Evolutionary conservation across 75 land plant genomes (phyloP), one percentile per base, ranked within the genome.

Genomic region (Selaginella moellendorffii): DNA sequence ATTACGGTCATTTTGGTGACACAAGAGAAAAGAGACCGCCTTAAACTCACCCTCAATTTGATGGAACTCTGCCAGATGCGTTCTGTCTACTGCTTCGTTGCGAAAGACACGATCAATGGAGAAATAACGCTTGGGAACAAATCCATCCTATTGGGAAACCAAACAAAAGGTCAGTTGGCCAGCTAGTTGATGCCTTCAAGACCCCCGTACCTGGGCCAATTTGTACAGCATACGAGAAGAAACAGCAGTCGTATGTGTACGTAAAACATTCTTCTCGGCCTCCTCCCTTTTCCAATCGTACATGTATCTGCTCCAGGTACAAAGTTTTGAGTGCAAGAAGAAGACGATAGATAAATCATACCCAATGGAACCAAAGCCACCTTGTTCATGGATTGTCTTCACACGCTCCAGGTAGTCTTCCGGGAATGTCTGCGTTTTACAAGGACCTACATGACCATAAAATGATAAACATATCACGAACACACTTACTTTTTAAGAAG

Each of bases 61-160:
- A 64, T 93, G 90, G 62, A 93, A 93, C 68, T 93, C 98, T 0
- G 98, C 98, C 65, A 93, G 85, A 85, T 93, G 98, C 22, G 98
- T 93, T 52, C 96, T 81, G 69, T 93, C 98, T 14, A 93, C 98
- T 20, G 98, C 96, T 77, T 93, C 98, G 76, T 93, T 93, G 29
- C 98, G 83, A 73, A 88, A 93, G 26, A 93, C 98, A 61, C 98
- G 89, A 59, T 88, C 96, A 22, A 93, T 93, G 1, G 98, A 93
- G 71, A 81, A 93, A 62, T 93, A 88, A 20, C 78, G 78, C 70
- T 82, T 88, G 0, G 98, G 98, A 46, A 52, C 74, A 52, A 88
- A 92, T n/a, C 61, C 31, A 10, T 36, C 73, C 76, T 73, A 31
- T 20, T 53, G 2, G 10, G 56, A 22, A 10, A 54, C 24, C 21